These are phyloP conservation scores for Trichoderma cornu-damae DNA, from an alignment of 2,329 filamentous ascomycete species.

Conservation along the genomic window DNA sequence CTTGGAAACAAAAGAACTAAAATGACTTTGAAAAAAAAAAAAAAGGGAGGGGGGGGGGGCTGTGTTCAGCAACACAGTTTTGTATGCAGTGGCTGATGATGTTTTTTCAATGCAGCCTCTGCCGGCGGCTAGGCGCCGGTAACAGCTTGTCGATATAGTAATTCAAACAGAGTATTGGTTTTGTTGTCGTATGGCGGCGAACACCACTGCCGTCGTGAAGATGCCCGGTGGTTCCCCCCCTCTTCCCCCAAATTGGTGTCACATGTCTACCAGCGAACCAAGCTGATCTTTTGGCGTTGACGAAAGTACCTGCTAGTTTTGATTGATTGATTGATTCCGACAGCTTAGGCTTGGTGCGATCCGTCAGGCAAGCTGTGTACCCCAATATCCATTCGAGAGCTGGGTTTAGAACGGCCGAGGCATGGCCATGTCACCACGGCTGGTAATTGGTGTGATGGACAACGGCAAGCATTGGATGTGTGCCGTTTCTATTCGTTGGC, in stretches of 20 bases:
- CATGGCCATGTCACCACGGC: not conserved
- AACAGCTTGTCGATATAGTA: not conserved
- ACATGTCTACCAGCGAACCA: not conserved
- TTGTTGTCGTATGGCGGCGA: not conserved
- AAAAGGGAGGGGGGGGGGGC: too few relatives aligned
- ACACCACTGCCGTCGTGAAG: not conserved
- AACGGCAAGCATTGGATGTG: not conserved
- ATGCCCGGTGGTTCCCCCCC: too few relatives aligned
- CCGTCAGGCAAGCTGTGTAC: not conserved
- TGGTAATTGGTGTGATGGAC: not conserved
- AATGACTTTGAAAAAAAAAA: not conserved
- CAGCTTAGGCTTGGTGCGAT: not conserved
- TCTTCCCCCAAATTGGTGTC: not conserved
- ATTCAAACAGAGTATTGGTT: not conserved
- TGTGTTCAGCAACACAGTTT: not conserved
- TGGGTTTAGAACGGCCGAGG: not conserved
- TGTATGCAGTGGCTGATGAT: not conserved
- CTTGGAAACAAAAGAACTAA: not conserved
- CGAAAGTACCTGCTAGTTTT: not conserved
- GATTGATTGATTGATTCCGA: too few relatives aligned
- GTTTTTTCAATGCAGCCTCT: not conserved
- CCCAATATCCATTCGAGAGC: not conserved
- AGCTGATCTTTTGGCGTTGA: not conserved
- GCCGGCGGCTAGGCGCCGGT: too few relatives aligned
- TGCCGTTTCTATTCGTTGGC: conserved; percentile 4